Evolutionary conservation across 345 rosid genomes (phyloP), one percentile per base, ranked within the genome.

Genomic region (Eutrema heterophyllum): DNA sequence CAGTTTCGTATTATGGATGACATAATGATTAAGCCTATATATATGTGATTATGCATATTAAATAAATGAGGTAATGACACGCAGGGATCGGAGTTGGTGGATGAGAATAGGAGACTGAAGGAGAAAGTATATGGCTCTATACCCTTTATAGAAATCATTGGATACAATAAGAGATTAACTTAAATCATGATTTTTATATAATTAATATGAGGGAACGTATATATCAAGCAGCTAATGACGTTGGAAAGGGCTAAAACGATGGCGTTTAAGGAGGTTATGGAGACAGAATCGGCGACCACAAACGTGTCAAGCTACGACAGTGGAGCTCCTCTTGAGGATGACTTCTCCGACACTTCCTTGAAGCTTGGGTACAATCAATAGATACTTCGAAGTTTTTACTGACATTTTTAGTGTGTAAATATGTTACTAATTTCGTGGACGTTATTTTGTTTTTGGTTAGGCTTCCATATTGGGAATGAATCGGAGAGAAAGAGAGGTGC

Each of bases 331-430:
- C 67, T 75, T 15, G 97, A 91, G 29, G 76, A 83, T 33, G 90
- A 89, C 66, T 80, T 85, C 78, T 91, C 95, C 1, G 92, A 88
- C 58, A 89, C 88, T 10, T 94, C 90, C 57, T 84, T 94, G 61
- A 91, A 85, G 76, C 68, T 93, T 77, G 97, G 97, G 96, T 93
- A 72, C 40, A 45, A 5, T 21, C 24, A 21, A 21, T 21, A 21
- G 24, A 21, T 21, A 21, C 24, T 21, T 21, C 24, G 1, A 21
- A 21, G 24, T 21, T 21, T 21, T 21, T 21, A 21, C 24, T 21
- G 24, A 21, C 24, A 21, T 21, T 21, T 21, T 21, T 21, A 21
- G 24, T 21, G 24, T 21, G 24, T 21, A 21, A 21, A 21, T 21
- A 21, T 21, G 77, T 64, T 64, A 24, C 70, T 64, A 24, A 32